Percentiles rank a stretch among this genome's conserved stretches.
Conservation (phyloP, 805 yeast genomes). For the Wickerhamomyces pijperi region DNA sequence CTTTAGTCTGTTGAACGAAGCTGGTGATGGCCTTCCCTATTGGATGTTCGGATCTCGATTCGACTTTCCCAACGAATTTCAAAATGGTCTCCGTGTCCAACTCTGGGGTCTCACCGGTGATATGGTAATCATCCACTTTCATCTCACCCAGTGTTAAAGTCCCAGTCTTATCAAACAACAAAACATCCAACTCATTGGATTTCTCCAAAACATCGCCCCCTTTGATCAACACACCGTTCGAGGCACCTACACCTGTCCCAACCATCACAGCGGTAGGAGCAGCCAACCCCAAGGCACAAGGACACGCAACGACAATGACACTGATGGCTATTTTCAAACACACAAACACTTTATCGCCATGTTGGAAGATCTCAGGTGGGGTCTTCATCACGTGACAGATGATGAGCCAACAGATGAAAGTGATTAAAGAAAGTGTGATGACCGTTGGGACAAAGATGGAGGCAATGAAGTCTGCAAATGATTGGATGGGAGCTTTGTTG, state of each 20-base stretch:
- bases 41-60: constrained; percentile 77
- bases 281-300: constrained; percentile 94
- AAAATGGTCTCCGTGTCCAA: constrained; percentile 23
- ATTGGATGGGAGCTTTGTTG: constrained; percentile 81
- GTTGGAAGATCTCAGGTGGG: constrained; percentile 40
- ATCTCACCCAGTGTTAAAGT: constrained; percentile 83
- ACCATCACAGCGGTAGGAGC: constrained; percentile 99
- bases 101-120: constrained; percentile 9
- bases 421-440: constrained; percentile 44
- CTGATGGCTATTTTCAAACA: constrained; percentile 77
- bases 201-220: constrained; percentile 85
- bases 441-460: constrained; percentile 64
- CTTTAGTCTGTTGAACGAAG: constrained; percentile 18
- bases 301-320: constrained; percentile 96
- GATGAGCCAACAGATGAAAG: constrained; percentile 56
- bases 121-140: constrained; percentile 26
- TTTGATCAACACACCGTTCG: constrained; percentile 79
- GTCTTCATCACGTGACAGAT: constrained; percentile 23
- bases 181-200: constrained; percentile 49
- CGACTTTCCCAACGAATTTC: constrained; percentile 46
- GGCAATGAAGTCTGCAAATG: constrained; percentile 77
- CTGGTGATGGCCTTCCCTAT: constrained; percentile 60
- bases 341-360: constrained; percentile 41
- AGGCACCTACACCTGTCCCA: constrained; percentile 94
- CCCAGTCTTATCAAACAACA: constrained; percentile 92